Base-by-base conservation (phyloP, 495 filamentous ascomycete genomes). In the Podospora anserina region DNA sequence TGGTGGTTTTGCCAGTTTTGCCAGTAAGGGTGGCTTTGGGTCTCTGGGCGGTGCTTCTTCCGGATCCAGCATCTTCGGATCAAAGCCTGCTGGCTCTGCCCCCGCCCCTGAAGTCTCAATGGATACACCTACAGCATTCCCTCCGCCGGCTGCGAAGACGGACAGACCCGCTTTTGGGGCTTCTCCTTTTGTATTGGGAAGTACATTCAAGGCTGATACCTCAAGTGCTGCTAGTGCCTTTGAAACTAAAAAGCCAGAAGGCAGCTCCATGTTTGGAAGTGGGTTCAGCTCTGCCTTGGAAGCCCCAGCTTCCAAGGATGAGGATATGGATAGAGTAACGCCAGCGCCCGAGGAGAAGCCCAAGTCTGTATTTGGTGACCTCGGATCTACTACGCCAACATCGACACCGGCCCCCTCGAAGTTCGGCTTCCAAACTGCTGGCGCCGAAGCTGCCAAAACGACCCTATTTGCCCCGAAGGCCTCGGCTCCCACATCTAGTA, bases 201-300 rank as follows among this genome's bases (percentile, higher is more conserved):
- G 90, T 57, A 90, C 88, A 16, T 97, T 97, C 79, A 93, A 95
- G 76, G 83, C 83, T 32, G 94, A 96, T 74, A 84, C 84, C 9
- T 61, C 71, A 20, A 80, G 83, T 63, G 85, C 85, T 27, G 86
- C 85, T 61, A 88, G 90, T 69, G 88, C 90, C 70, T 78, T 77
- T 20, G 82, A 87, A 11, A 85, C 86, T 53, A 78, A 84, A 20
- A 70, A 77, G 15, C 80, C 79, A 16, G 67, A 74, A 61, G 75
- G 76, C 44, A 78, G 73, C 18, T 85, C 82, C 30, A 77, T 87
- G 66, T 90, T 92, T 70, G 87, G 83, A 16, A 74, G 80, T 15
- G 82, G 77, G 13, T 90, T 94, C 74, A 80, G 82, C 6, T 78
- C 81, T 67, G 73, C 82, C 7, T 79, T 90, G 49, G 80, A 74